Conservation (phyloP, 495 filamentous ascomycete genomes). For the Penicillium bovifimosum region DNA sequence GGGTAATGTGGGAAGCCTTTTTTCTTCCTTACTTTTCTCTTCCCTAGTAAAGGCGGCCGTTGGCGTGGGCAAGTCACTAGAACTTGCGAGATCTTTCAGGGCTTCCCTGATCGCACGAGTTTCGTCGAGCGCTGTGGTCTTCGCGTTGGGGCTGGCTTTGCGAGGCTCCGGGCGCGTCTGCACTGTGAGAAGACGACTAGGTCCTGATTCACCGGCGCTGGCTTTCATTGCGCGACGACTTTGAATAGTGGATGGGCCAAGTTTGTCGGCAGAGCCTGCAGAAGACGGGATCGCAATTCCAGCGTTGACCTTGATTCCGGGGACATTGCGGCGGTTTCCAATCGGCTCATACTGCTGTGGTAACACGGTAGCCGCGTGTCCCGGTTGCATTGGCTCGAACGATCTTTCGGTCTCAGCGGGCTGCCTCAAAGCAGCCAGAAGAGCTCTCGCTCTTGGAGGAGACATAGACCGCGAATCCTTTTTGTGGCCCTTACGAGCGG, state of each 20-base stretch:
- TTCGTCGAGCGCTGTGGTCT: slow-evolving; percentile 8
- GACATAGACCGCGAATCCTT: slow-evolving; percentile 40
- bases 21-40: slow-evolving; percentile 41
- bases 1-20: slow-evolving; percentile 42
- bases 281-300: slow-evolving; percentile 6
- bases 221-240: slow-evolving; percentile 31
- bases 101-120: slow-evolving; percentile 5
- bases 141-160: slow-evolving; percentile 4
- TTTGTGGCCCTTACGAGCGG: slow-evolving; percentile 15
- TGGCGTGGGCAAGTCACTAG: slow-evolving; percentile 26
- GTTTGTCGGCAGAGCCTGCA: slow-evolving; percentile 1
- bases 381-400: slow-evolving; percentile 3
- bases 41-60: slow-evolving; percentile 26
- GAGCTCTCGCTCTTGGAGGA: slow-evolving; percentile 33
- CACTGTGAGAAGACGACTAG: slow-evolving; percentile 25
- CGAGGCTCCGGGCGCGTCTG: slow-evolving; percentile 18
- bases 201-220: slow-evolving; percentile 12
- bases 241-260: slow-evolving; percentile 26
- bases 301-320: slow-evolving; percentile 15
- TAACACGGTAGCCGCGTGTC: neutral
- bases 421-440: slow-evolving; percentile 34
- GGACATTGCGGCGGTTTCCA: slow-evolving; percentile 12
- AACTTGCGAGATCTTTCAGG: slow-evolving; percentile 4
- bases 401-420: slow-evolving; percentile 11
- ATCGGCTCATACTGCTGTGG: neutral